Evolutionary conservation across 2,329 filamentous ascomycete genomes (phyloP).

Genomic region (Aureobasidium sp.): DNA sequence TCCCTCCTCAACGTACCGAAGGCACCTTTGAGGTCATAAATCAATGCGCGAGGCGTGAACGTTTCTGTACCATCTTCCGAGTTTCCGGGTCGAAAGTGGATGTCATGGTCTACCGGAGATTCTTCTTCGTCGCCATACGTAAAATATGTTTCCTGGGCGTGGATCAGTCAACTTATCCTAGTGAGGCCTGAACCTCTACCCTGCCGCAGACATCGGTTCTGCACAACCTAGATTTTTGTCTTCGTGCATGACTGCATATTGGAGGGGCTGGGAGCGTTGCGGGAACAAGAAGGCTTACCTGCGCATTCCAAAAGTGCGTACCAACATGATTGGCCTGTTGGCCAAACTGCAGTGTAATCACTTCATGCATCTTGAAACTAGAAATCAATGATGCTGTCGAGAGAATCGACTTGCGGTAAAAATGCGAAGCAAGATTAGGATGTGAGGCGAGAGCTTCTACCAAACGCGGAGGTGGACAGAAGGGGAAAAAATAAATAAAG

Average conservation of each 20-base stretch:
- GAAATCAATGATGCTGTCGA: neutral
- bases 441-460: neutral
- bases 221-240: neutral
- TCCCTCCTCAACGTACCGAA: conserved; percentile 84
- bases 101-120: conserved; percentile 65
- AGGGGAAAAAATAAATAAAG: neutral
- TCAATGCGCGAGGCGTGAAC: conserved; percentile 80
- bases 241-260: neutral
- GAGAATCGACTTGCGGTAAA: neutral
- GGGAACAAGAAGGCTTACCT: conserved; percentile 43
- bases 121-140: conserved; percentile 65
- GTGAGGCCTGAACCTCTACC: neutral
- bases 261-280: neutral
- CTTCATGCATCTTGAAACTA: conserved; percentile 67
- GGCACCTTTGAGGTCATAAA: conserved; percentile 91
- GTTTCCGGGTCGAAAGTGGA: conserved; percentile 80
- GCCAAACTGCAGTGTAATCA: conserved; percentile 87
- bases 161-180: neutral
- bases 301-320: conserved; percentile 96
- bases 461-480: neutral
- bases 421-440: neutral
- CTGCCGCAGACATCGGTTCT: neutral
- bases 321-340: conserved; percentile 88
- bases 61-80: conserved; percentile 81
- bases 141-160: conserved; percentile 82